Evolutionary conservation across 2,329 filamentous ascomycete genomes (phyloP), one percentile per base, ranked within the genome.

Genomic region (Fusarium avenaceum): DNA sequence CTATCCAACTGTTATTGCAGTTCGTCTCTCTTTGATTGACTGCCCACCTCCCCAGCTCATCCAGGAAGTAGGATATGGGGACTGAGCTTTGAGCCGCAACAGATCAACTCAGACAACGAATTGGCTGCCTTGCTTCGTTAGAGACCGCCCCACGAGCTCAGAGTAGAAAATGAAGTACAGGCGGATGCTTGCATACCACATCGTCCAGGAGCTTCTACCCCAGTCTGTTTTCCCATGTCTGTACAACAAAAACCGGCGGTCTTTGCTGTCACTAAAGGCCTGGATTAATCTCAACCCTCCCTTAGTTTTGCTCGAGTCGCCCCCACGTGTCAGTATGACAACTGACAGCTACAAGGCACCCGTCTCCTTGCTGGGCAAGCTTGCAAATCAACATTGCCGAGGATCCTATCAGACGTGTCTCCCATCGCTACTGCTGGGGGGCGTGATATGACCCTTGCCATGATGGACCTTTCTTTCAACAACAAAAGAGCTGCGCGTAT

Each of bases 141-240:
- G 48, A 65, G 63, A 47, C 55, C 56, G 67, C 67, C 63, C 69
- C 67, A 67, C 57, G 58, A 57, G 56, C 57, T 65, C 63, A 67
- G 62, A 57, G 61, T 57, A 58, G 57, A 62, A 62, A 63, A 46
- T 65, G 65, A 69, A 63, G 71, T 60, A 65, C 71, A 64, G 51
- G 52, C 72, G 72, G 72, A 42, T 73, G 55, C 61, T 63, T 74
- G 72, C 72, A 74, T 74, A 42, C 45, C 54, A 59, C 67, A 71
- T 72, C 65, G 56, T 65, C 62, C 63, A 72, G 65, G 63, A 57
- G 59, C 54, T 45, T 63, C 55, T 62, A 61, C 69, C 71, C 65
- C 64, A 63, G 71, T 58, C 65, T 46, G 57, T 64, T 66, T 63
- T 40, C 58, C 72, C 56, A 73, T 57, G 60, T 54, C 51, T 62